phyloP scores from a whole-genome alignment of 2,329 filamentous ascomycete genomes.

The Trichoderma citrinoviride region DNA sequence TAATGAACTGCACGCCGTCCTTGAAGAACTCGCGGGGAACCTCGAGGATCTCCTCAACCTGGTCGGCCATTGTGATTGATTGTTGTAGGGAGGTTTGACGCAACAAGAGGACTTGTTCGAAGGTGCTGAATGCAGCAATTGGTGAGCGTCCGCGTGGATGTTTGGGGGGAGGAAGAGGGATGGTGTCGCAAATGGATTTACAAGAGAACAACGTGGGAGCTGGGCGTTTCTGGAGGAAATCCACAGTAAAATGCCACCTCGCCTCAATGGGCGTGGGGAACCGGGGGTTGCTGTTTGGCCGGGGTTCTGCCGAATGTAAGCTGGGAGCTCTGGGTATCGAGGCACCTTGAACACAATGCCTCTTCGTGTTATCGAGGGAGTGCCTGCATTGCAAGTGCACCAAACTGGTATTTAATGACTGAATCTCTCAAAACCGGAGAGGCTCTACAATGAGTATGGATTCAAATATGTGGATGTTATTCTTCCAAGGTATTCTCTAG shows the following conservation, averaged over 20 bases:
- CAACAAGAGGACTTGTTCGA: neutral
- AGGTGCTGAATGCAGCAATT: neutral
- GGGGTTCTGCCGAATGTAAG: slow-evolving; percentile 3
- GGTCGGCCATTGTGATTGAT: slow-evolving; percentile 57
- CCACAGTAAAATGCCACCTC: slow-evolving; percentile 22
- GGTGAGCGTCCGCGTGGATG: neutral
- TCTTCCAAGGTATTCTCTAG: too few species aligned
- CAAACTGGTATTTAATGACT: neutral
- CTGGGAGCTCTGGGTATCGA: neutral
- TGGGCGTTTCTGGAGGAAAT: neutral
- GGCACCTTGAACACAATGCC: too few species aligned
- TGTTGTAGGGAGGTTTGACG: neutral
- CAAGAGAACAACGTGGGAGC: too few species aligned
- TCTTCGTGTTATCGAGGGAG: neutral
- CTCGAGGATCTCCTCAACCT: slow-evolving; percentile 68
- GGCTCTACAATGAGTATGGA: too few species aligned
- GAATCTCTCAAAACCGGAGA: neutral
- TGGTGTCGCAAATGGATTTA: slow-evolving; percentile 11
- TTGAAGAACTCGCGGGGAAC: slow-evolving; percentile 63
- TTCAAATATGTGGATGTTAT: too few species aligned
- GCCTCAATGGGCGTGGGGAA: slow-evolving; percentile 20
- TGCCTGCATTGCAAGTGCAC: neutral
- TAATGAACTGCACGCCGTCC: slow-evolving; percentile 61
- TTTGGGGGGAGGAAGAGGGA: neutral
- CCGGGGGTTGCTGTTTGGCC: slow-evolving; percentile 1